phyloP scores from a whole-genome alignment of 805 yeast genomes.

The Starmera pachycereana region DNA sequence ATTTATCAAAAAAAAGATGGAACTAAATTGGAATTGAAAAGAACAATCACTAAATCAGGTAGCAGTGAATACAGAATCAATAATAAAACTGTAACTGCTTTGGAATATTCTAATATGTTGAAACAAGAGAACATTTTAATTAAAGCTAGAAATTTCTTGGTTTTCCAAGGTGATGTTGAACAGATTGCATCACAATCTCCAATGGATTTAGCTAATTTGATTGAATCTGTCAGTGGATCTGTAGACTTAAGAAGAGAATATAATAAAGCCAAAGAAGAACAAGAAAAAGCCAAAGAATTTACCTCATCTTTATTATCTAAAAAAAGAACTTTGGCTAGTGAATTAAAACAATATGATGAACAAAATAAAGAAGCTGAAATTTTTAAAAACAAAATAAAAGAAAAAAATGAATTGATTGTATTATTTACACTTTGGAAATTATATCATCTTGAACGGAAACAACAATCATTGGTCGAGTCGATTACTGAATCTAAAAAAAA shows the following conservation, averaged over 20 bases:
- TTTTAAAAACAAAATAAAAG: constrained; percentile 45
- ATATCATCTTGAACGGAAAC: constrained; percentile 42
- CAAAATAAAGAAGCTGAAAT: constrained; percentile 64
- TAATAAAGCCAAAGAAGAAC: constrained; percentile 50
- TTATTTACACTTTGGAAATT: constrained; percentile 52
- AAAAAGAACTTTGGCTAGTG: constrained; percentile 61
- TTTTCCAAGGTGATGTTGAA: constrained; percentile 96
- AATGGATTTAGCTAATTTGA: constrained; percentile 53
- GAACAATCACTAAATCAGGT: constrained; percentile 51
- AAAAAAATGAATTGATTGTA: constrained; percentile 36
- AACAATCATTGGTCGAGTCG: constrained; percentile 14
- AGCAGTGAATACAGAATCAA: constrained; percentile 60
- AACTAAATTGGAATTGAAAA: constrained; percentile 46
- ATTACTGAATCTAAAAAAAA: constrained; percentile 17
- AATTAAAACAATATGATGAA: constrained; percentile 65
- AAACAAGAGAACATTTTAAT: constrained; percentile 74
- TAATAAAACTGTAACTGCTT: constrained; percentile 46
- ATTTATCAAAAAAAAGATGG: constrained; percentile 58
- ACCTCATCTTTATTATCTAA: constrained; percentile 57
- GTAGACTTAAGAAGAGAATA: constrained; percentile 56
- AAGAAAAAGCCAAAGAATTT: constrained; percentile 53
- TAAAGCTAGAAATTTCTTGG: constrained; percentile 84
- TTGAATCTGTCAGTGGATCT: constrained; percentile 84
- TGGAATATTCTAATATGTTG: constrained; percentile 54
- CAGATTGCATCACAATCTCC: constrained; percentile 85